phyloP scores from a whole-genome alignment of 768 basidiomycete species.

The Podaxis rugospora region DNA sequence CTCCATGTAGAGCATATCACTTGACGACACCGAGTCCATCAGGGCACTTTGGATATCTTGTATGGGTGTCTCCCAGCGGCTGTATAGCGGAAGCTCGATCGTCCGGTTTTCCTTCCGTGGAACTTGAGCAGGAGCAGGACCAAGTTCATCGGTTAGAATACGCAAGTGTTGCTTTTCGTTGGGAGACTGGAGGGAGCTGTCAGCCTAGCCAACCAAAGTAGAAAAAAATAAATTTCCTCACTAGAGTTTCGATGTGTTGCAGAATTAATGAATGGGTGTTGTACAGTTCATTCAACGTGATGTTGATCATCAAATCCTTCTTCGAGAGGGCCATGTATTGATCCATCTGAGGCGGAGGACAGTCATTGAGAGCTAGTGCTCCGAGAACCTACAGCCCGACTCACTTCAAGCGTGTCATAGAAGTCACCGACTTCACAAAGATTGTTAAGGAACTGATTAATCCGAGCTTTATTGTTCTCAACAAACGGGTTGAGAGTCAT shows the following conservation, averaged over 20 bases:
- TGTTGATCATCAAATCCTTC: constrained; percentile 97
- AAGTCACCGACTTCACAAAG: constrained; percentile 99
- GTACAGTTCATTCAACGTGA: constrained; percentile 97
- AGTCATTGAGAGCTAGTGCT: background rate
- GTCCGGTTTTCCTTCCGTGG: constrained; percentile 97
- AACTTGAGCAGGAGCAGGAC: constrained; percentile 89
- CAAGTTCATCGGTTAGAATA: constrained; percentile 94
- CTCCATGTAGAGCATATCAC: constrained; percentile 99
- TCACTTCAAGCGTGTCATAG: constrained; percentile 95
- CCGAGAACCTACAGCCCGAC: constrained; percentile 15
- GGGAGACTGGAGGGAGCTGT: constrained; percentile 59
- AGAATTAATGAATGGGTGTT: constrained; percentile 95
- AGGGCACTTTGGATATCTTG: constrained; percentile 96
- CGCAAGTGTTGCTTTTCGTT: constrained; percentile 98
- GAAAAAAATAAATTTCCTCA: constrained; percentile 33
- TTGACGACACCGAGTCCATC: constrained; percentile 95
- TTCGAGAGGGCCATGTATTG: constrained; percentile 99
- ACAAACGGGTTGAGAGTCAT: constrained; percentile 98
- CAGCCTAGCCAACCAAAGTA: background rate
- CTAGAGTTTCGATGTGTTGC: constrained; percentile 93
- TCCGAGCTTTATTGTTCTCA: constrained; percentile 96
- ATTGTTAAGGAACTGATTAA: constrained; percentile 95
- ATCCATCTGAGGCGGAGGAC: constrained; percentile 71
- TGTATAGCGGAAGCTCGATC: constrained; percentile 88
- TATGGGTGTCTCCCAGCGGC: constrained; percentile 98